Conservation (phyloP, 352 stramenopile genomes). For the Pythium coloratum region DNA sequence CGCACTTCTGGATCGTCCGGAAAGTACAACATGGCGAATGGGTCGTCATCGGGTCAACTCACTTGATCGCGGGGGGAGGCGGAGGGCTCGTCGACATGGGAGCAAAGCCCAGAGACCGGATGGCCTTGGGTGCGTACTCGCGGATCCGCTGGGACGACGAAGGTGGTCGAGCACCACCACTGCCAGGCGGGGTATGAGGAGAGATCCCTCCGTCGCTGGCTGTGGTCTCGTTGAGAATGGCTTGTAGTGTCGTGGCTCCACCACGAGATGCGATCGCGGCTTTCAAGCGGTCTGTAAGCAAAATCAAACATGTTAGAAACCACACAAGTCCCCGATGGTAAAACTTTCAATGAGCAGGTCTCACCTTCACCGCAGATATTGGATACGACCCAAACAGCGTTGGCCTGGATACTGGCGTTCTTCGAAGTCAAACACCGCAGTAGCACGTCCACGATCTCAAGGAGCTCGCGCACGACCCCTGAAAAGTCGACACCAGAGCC, state of each 20-base stretch:
- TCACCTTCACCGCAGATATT: conserved; percentile 69
- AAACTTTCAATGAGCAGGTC: not conserved
- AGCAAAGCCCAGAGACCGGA: conserved; percentile 65
- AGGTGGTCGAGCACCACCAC: conserved; percentile 28
- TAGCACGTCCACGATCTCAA: conserved; percentile 38
- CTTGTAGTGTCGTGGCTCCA: conserved; percentile 57
- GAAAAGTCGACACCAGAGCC: conserved; percentile 33
- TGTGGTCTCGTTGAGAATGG: conserved; percentile 59
- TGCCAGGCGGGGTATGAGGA: not conserved
- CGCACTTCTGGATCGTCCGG: no score
- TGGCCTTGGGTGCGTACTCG: conserved; percentile 75
- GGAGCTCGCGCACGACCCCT: conserved; percentile 34
- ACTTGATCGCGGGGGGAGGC: not conserved
- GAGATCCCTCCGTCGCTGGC: conserved; percentile 4
- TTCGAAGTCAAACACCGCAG: conserved; percentile 50
- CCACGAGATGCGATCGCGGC: conserved; percentile 49
- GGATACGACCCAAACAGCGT: conserved; percentile 75
- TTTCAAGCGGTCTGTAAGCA: conserved; percentile 47
- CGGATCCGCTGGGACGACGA: conserved; percentile 75
- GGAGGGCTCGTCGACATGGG: conserved; percentile 28
- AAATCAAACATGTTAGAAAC: not conserved
- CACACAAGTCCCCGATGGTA: not conserved
- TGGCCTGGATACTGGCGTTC: conserved; percentile 59
- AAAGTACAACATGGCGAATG: no score
- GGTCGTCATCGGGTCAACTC: not conserved